Percentiles rank a stretch among this genome's conserved stretches.
Conservation (phyloP, 768 basidiomycete species). For the Peribolospora baueri region DNA sequence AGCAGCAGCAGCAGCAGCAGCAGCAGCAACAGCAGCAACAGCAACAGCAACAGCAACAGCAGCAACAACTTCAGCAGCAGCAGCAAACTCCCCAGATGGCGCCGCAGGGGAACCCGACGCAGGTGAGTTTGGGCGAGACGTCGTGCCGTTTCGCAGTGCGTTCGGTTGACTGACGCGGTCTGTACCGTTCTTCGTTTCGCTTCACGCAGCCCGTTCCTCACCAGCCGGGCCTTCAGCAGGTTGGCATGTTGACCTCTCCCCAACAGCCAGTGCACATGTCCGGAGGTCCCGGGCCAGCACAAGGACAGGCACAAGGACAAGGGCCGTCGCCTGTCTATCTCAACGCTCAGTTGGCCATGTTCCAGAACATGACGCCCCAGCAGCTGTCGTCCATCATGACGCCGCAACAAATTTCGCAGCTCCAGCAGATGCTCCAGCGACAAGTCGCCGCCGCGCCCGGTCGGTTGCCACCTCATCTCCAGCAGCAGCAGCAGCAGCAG, state of each 20-base stretch:
- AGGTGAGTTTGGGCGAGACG: background rate
- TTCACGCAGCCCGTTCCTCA: background rate
- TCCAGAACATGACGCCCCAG: no score
- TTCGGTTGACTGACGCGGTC: background rate
- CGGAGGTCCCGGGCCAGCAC: no score
- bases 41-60: background rate
- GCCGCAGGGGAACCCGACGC: background rate
- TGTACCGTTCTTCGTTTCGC: no score
- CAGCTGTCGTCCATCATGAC: no score
- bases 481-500: background rate
- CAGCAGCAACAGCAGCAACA: background rate
- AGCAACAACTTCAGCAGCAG: background rate
- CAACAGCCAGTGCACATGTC: no score
- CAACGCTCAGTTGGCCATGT: no score
- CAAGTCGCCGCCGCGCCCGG: no score
- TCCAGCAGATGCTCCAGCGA: no score
- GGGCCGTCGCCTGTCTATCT: no score
- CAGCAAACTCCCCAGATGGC: background rate
- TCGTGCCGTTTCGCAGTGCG: background rate
- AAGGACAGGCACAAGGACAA: no score
- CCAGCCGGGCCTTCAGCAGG: constrained; percentile 1
- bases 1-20: background rate
- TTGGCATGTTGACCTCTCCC: background rate
- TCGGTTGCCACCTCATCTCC: no score
- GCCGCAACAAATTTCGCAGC: no score